phyloP scores from a whole-genome alignment of 306 rosid species.

The Prunus mume region DNA sequence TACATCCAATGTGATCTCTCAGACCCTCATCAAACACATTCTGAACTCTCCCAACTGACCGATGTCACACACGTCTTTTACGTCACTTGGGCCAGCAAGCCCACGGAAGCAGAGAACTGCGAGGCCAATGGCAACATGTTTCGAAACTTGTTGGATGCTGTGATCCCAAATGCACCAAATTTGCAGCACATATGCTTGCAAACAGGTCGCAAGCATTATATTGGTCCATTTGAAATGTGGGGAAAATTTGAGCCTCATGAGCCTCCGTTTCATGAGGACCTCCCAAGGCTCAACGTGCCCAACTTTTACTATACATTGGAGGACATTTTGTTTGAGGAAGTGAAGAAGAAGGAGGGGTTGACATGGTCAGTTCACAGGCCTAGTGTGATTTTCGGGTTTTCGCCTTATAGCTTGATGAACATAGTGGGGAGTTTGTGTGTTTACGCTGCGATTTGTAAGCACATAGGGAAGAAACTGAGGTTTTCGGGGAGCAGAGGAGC shows the following conservation, averaged over 20 bases:
- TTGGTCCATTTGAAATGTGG: slow-evolving; percentile 37
- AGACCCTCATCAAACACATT: slow-evolving; percentile 37
- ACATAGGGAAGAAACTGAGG: slow-evolving; percentile 44
- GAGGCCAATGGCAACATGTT: slow-evolving; percentile 50
- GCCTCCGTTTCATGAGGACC: slow-evolving; percentile 42
- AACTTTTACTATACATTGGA: slow-evolving; percentile 50
- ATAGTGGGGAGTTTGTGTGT: slow-evolving; percentile 35
- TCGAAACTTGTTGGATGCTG: slow-evolving; percentile 45
- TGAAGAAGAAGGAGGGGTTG: slow-evolving; percentile 37
- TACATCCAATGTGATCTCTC: slow-evolving; percentile 64
- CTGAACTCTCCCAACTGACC: slow-evolving; percentile 46
- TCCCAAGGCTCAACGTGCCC: slow-evolving; percentile 40
- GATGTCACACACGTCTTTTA: slow-evolving; percentile 64
- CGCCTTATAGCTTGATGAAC: slow-evolving; percentile 57
- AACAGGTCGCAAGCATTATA: slow-evolving; percentile 49
- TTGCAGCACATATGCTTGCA: slow-evolving; percentile 60
- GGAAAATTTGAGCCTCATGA: slow-evolving; percentile 45
- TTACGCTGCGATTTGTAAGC: slow-evolving; percentile 61
- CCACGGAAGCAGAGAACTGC: slow-evolving; percentile 47
- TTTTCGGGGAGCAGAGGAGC: slow-evolving; percentile 39
- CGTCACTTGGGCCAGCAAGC: slow-evolving; percentile 41
- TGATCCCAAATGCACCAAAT: slow-evolving; percentile 53
- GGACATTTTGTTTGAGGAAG: slow-evolving; percentile 49
- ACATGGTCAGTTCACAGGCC: slow-evolving; percentile 64
- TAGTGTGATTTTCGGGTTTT: slow-evolving; percentile 41